phyloP scores from a whole-genome alignment of 352 stramenopile genomes.

The Pythium rishiriense region DNA sequence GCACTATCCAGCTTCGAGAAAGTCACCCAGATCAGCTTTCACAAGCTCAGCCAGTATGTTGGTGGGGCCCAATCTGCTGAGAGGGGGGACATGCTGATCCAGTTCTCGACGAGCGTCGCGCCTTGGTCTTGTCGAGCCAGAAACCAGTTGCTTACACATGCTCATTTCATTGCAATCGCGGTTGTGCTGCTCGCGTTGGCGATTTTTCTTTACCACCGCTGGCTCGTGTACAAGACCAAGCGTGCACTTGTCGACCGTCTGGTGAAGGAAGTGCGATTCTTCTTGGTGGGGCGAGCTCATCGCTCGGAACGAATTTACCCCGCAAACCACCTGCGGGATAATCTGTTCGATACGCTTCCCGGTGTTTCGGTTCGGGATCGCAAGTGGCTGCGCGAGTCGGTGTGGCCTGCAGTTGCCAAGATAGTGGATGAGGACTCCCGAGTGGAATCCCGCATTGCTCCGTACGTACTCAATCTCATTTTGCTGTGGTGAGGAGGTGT shows the following conservation, averaged over 20 bases:
- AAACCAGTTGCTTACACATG: slow-evolving; percentile 47
- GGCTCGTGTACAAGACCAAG: slow-evolving; percentile 45
- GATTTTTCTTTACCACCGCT: slow-evolving; percentile 35
- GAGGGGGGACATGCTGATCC: slow-evolving; percentile 39
- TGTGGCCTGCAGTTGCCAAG: slow-evolving; percentile 59
- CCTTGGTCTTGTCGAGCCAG: slow-evolving; percentile 55
- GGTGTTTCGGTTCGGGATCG: slow-evolving; percentile 39
- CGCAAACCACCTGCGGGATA: slow-evolving; percentile 55
- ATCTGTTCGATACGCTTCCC: slow-evolving; percentile 50
- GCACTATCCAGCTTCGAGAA: slow-evolving; percentile 55
- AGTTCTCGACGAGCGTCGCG: slow-evolving; percentile 44
- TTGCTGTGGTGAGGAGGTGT: neutral
- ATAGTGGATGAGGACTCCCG: slow-evolving; percentile 61
- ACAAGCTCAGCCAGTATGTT: slow-evolving; percentile 28
- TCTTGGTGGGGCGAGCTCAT: slow-evolving; percentile 47
- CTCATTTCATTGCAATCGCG: slow-evolving; percentile 39
- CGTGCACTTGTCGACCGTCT: slow-evolving; percentile 56
- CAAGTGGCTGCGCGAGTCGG: slow-evolving; percentile 49
- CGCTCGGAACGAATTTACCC: slow-evolving; percentile 47
- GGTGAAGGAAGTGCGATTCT: slow-evolving; percentile 70
- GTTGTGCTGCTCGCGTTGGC: slow-evolving; percentile 27
- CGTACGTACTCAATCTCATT: slow-evolving; percentile 39
- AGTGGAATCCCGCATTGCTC: slow-evolving; percentile 39
- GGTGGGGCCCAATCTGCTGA: slow-evolving; percentile 19
- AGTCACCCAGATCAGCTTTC: slow-evolving; percentile 33